These are phyloP conservation scores for Penicillium sp. DNA, from an alignment of 2,329 filamentous ascomycete species.

Conservation along the genomic window DNA sequence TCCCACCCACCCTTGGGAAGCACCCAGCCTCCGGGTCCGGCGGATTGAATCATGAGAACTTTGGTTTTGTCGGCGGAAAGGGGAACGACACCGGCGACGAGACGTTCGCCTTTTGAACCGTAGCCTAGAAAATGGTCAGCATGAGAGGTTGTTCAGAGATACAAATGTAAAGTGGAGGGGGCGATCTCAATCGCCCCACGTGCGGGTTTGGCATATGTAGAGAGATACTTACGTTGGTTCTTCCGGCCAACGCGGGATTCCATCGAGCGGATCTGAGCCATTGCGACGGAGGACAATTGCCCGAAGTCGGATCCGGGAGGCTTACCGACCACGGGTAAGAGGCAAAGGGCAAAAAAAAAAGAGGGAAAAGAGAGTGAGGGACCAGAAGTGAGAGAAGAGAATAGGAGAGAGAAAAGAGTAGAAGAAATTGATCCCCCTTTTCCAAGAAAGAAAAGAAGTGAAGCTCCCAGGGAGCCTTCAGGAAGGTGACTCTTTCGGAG, in stretches of 20 bases:
- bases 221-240: slow-evolving; percentile 53
- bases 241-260: slow-evolving; percentile 52
- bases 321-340: neutral
- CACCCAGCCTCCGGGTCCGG: slow-evolving; percentile 89
- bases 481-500: slow-evolving; percentile 9
- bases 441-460: neutral
- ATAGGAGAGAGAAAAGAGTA: slow-evolving; percentile 6
- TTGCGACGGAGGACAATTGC: slow-evolving; percentile 30
- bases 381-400: slow-evolving; percentile 7
- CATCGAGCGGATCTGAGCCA: slow-evolving; percentile 51
- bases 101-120: slow-evolving; percentile 85
- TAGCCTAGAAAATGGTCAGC: slow-evolving; percentile 67
- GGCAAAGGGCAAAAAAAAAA: slow-evolving; percentile 6
- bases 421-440: neutral
- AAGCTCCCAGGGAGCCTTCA: slow-evolving; percentile 30
- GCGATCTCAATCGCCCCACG: slow-evolving; percentile 1
- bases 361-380: slow-evolving; percentile 12
- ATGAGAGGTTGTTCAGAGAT: no score
- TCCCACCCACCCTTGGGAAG: slow-evolving; percentile 98
- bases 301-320: neutral
- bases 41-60: slow-evolving; percentile 93
- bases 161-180: neutral
- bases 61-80: slow-evolving; percentile 82
- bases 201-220: neutral
- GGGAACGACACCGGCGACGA: slow-evolving; percentile 93